A percentile compares a stretch with the other conserved stretches of the same genome.
Conservation (phyloP, 169 alveolate species). For the Plasmodium chabaudi region DNA sequence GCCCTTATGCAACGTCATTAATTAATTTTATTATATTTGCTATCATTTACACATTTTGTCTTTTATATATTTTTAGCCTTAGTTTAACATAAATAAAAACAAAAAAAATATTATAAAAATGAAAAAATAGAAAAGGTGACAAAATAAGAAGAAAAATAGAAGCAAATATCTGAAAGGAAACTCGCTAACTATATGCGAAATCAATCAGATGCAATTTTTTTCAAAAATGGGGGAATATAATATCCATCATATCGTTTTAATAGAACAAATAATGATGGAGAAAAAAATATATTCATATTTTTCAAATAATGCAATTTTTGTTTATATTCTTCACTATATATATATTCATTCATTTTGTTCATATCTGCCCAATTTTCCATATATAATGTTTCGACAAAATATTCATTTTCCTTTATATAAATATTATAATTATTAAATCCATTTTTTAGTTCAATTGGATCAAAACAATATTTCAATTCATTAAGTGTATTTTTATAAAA, state of each 20-base stretch:
- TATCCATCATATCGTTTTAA: conserved; percentile 21
- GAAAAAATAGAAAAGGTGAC: too few species aligned
- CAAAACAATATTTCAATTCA: conserved; percentile 51
- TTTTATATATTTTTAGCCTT: too few species aligned
- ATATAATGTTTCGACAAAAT: conserved; percentile 62
- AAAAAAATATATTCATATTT: conserved; percentile 35
- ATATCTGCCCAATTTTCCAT: conserved; percentile 54
- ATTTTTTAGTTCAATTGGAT: conserved; percentile 33
- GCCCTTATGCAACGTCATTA: too few species aligned
- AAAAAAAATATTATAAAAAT: too few species aligned
- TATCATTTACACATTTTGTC: too few species aligned
- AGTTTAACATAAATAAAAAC: too few species aligned
- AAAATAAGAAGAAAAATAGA: too few species aligned
- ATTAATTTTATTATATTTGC: too few species aligned
- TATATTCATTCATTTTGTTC: conserved; percentile 43
- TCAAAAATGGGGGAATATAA: conserved; percentile 31
- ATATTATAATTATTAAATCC: conserved; percentile 53
- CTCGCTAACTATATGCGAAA: too few species aligned
- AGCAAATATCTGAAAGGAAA: too few species aligned
- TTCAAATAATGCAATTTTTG: conserved; percentile 36
- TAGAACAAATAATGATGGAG: conserved; percentile 60
- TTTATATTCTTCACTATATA: conserved; percentile 51
- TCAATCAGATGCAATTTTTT: too few species aligned
- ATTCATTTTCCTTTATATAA: conserved; percentile 41
- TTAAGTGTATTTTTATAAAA: conserved; percentile 17